Evolutionary conservation across 2,329 filamentous ascomycete species (phyloP).

Genomic region (Fusarium scirpi): DNA sequence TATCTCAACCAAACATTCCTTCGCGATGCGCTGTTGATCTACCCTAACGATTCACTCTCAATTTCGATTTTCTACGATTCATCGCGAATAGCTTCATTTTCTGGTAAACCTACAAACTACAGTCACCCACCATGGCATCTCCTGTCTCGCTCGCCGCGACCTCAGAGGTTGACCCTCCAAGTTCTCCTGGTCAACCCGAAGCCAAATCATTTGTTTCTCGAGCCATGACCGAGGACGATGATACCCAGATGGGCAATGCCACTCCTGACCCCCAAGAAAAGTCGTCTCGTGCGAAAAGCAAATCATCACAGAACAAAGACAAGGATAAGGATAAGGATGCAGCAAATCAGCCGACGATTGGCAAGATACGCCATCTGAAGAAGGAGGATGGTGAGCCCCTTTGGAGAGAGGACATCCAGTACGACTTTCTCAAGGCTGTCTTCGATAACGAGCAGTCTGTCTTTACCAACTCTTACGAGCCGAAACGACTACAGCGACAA

Average conservation of each 20-base stretch:
- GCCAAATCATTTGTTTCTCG: constrained; percentile 62
- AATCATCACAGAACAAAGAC: constrained; percentile 49
- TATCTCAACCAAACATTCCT: constrained; percentile 7
- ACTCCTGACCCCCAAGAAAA: constrained; percentile 60
- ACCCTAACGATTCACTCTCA: constrained; percentile 19
- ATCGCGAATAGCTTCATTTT: constrained; percentile 20
- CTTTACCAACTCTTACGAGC: constrained; percentile 93
- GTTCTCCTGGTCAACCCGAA: constrained; percentile 59
- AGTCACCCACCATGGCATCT: constrained; percentile 53
- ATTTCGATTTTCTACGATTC: not conserved
- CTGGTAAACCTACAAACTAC: constrained; percentile 9
- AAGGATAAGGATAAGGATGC: constrained; percentile 40
- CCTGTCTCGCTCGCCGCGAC: constrained; percentile 56
- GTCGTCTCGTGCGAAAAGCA: constrained; percentile 53
- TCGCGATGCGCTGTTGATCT: constrained; percentile 43
- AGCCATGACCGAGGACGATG: constrained; percentile 61
- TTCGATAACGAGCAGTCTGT: constrained; percentile 80
- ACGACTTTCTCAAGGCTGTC: constrained; percentile 83
- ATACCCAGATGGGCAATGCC: constrained; percentile 56
- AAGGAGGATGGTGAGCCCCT: constrained; percentile 90
- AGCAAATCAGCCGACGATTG: constrained; percentile 57
- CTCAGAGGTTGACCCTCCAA: constrained; percentile 61
- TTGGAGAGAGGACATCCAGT: constrained; percentile 90
- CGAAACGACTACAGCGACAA: constrained; percentile 68
- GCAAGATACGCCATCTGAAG: constrained; percentile 86